Conservation (phyloP, 371 early-diverging fungal genomes). For the Mucor circinelloides region DNA sequence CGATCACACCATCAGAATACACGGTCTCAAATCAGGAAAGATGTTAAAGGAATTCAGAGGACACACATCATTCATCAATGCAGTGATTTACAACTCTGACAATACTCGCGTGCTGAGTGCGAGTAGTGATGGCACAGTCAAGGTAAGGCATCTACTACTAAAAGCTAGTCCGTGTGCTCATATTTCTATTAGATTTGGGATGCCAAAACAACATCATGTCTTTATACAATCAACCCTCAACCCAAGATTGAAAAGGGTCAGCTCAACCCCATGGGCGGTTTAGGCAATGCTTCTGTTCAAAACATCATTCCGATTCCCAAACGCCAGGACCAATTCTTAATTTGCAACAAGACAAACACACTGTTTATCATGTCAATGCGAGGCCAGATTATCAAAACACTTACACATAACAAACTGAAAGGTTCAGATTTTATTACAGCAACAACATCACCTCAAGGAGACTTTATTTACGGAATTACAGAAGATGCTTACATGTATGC, state of each 20-base stretch:
- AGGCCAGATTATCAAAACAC: conserved; percentile 57
- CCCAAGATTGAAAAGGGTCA: conserved; percentile 23
- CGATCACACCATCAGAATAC: conserved; percentile 79
- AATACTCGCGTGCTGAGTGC: conserved; percentile 71
- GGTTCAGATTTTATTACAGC: conserved; percentile 68
- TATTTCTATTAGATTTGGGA: conserved; percentile 67
- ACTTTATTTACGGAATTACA: conserved; percentile 71
- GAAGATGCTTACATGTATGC: conserved; percentile 65
- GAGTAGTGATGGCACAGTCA: conserved; percentile 88
- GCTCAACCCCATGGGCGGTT: conserved; percentile 30
- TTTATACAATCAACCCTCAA: conserved; percentile 31
- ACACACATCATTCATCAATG: conserved; percentile 86
- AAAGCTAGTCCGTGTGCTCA: background rate
- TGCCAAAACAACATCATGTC: conserved; percentile 39
- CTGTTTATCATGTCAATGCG: conserved; percentile 60
- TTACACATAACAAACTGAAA: conserved; percentile 34
- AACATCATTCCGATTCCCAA: conserved; percentile 47
- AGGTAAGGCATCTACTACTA: conserved; percentile 49
- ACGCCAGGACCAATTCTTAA: conserved; percentile 63
- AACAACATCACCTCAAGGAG: conserved; percentile 73
- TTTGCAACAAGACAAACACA: conserved; percentile 73
- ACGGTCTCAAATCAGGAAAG: conserved; percentile 89
- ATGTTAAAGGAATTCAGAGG: conserved; percentile 88
- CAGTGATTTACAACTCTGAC: conserved; percentile 71
- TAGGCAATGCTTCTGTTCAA: conserved; percentile 33